These are phyloP conservation scores for Yamadazyma conglobata DNA, from an alignment of 1,139 yeast genomes.

Conservation along the genomic window DNA sequence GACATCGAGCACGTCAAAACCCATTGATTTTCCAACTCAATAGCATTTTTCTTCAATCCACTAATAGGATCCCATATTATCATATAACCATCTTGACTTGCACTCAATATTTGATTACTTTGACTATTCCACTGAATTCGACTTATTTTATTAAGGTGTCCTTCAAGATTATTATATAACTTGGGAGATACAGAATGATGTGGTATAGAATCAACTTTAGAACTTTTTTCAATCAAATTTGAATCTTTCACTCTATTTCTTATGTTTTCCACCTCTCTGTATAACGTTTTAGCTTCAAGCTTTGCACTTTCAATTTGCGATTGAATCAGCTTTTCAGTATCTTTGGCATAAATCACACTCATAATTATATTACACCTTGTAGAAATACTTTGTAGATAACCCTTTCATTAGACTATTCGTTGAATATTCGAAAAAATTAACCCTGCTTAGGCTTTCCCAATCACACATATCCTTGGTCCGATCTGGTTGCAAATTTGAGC, in stretches of 20 bases:
- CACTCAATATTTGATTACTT: conserved; percentile 58
- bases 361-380: no score
- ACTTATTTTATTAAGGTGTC: conserved; percentile 74
- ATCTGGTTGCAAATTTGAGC: conserved; percentile 7
- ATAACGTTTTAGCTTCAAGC: conserved; percentile 44
- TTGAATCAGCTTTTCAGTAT: conserved; percentile 7
- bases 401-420: no score
- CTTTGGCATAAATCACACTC: not conserved
- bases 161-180: conserved; percentile 48
- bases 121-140: conserved; percentile 68
- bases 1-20: conserved; percentile 73
- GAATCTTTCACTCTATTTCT: conserved; percentile 45
- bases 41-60: conserved; percentile 69
- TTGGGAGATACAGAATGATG: conserved; percentile 31
- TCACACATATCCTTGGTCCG: no score
- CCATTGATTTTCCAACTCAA: conserved; percentile 72
- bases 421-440: no score
- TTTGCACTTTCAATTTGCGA: conserved; percentile 34
- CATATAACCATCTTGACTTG: conserved; percentile 85
- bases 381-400: no score
- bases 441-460: no score
- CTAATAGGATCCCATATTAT: conserved; percentile 80
- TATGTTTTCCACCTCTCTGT: conserved; percentile 46
- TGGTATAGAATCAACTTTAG: conserved; percentile 25
- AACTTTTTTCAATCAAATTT: conserved; percentile 38